These are phyloP conservation scores for Termitomyces sp. DNA, from an alignment of 1,284 basidiomycete species.

Conservation along the genomic window DNA sequence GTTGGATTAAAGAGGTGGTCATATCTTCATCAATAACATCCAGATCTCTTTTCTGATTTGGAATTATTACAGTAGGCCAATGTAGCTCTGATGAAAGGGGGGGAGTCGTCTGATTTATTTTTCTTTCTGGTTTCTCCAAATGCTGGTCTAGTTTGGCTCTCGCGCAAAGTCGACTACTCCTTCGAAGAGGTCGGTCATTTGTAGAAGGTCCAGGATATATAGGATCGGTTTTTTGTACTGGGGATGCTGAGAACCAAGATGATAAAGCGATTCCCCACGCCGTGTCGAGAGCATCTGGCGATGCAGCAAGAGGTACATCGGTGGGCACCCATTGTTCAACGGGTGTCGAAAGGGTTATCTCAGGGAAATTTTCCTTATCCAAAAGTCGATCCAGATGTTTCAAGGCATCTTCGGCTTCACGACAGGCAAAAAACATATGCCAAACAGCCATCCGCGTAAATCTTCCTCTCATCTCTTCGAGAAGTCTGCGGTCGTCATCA, in stretches of 20 bases:
- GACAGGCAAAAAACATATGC: background rate
- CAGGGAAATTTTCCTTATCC: background rate
- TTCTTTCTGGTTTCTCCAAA: background rate
- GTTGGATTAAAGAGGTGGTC: background rate
- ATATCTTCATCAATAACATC: background rate
- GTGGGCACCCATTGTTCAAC: background rate
- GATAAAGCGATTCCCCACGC: background rate
- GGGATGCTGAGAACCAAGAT: background rate
- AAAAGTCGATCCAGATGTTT: background rate
- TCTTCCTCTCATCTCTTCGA: background rate
- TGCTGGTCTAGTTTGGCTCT: background rate
- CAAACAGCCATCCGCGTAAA: background rate
- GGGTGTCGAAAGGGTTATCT: background rate
- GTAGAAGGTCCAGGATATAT: background rate
- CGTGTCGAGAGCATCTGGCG: background rate
- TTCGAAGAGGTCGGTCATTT: background rate
- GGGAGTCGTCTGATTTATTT: background rate
- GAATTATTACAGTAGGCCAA: background rate
- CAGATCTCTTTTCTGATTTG: background rate
- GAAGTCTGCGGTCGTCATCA: background rate
- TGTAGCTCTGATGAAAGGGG: background rate
- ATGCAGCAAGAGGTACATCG: background rate
- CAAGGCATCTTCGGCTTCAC: background rate
- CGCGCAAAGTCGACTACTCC: background rate
- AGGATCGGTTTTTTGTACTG: no score